Conservation (phyloP, 371 early-diverging fungal species). For the Rhizopus microsporus region DNA sequence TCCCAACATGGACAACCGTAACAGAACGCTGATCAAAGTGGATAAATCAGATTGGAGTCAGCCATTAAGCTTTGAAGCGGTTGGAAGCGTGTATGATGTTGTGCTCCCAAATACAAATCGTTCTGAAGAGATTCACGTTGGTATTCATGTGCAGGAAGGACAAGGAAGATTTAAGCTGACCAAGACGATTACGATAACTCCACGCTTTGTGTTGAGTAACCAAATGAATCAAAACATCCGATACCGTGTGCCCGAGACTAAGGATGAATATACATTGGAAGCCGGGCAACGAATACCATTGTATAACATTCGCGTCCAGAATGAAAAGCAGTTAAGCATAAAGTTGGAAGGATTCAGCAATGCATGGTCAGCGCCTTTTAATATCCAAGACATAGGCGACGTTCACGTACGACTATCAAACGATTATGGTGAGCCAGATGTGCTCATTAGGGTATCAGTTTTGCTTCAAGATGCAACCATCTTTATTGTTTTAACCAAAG, state of each 20-base stretch:
- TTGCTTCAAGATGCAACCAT: conserved; percentile 87
- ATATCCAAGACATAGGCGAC: conserved; percentile 85
- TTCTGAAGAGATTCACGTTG: conserved; percentile 75
- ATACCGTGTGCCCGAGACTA: conserved; percentile 73
- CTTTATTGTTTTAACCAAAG: conserved; percentile 80
- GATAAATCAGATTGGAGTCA: conserved; percentile 88
- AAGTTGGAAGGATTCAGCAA: conserved; percentile 72
- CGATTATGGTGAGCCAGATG: conserved; percentile 50
- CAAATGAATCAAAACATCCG: conserved; percentile 68
- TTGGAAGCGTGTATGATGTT: conserved; percentile 85
- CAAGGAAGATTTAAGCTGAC: conserved; percentile 71
- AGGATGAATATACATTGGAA: conserved; percentile 48
- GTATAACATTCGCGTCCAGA: conserved; percentile 64
- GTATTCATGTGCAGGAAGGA: conserved; percentile 83
- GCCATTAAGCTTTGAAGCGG: conserved; percentile 94
- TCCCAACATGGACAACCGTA: conserved; percentile 78
- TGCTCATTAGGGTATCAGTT: conserved; percentile 78
- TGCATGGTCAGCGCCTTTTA: conserved; percentile 91
- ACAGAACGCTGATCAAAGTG: conserved; percentile 79
- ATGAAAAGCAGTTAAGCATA: conserved; percentile 69
- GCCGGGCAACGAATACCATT: conserved; percentile 69
- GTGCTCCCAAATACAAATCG: conserved; percentile 59
- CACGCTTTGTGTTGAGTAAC: conserved; percentile 92
- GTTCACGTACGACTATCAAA: conserved; percentile 75
- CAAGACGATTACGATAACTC: conserved; percentile 88